These are phyloP conservation scores for Plicaturopsis crispa DNA, from an alignment of 768 basidiomycete species.

Conservation along the genomic window DNA sequence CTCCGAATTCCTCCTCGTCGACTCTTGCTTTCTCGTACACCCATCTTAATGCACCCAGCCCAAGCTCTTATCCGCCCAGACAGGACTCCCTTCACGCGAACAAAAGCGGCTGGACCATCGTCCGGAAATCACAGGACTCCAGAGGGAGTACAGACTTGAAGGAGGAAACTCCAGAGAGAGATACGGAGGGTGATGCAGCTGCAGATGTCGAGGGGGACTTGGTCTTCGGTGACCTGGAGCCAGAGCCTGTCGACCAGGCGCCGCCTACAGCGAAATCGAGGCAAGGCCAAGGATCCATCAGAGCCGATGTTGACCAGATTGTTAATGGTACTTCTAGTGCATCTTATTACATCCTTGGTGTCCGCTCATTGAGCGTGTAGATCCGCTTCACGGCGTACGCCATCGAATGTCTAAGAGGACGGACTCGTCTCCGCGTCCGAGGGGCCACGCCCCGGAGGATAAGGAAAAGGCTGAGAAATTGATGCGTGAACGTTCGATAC, in stretches of 20 bases:
- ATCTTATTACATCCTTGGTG: neutral
- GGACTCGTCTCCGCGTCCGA: constrained; percentile 22
- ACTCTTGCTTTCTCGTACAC: constrained; percentile 78
- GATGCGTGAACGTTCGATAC: constrained; percentile 68
- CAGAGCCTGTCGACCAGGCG: constrained; percentile 32
- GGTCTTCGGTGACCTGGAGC: constrained; percentile 70
- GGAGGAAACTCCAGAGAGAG: constrained; percentile 11
- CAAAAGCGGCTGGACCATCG: constrained; percentile 75
- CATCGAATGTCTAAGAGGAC: constrained; percentile 26
- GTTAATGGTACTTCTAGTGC: constrained; percentile 52
- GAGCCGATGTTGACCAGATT: constrained; percentile 66
- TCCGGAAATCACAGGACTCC: constrained; percentile 34
- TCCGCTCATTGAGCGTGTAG: constrained; percentile 18
- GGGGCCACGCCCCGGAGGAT: constrained; percentile 16
- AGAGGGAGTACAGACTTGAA: constrained; percentile 17
- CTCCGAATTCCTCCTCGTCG: constrained; percentile 44
- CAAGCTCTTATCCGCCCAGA: constrained; percentile 66
- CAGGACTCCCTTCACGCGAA: constrained; percentile 31
- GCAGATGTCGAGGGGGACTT: constrained; percentile 70
- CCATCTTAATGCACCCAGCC: constrained; percentile 66
- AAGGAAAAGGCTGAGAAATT: constrained; percentile 46
- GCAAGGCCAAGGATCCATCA: constrained; percentile 41
- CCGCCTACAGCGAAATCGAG: constrained; percentile 30
- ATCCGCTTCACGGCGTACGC: constrained; percentile 51
- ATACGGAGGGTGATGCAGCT: constrained; percentile 31